A percentile compares a stretch with the other conserved stretches of the same genome.
Conservation (phyloP, 306 rosid genomes). For the Trichosanthes truncata region DNA sequence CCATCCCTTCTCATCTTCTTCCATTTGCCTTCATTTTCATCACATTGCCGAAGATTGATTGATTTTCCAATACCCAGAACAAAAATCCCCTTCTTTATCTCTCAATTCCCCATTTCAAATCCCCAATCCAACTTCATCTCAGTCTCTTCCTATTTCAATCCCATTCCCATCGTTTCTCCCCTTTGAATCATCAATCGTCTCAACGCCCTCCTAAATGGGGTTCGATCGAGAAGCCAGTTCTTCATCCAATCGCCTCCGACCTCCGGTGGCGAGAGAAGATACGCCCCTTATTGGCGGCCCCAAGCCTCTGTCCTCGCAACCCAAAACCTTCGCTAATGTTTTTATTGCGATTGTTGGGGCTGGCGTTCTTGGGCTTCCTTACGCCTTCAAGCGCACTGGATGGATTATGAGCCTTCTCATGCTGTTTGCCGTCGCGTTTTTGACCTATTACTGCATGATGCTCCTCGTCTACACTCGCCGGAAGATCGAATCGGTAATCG, state of each 20-base stretch:
- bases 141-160: background rate
- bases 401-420: slow-evolving; percentile 33
- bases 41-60: background rate
- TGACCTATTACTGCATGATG: slow-evolving; percentile 49
- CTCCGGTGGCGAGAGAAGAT: slow-evolving; percentile 27
- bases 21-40: background rate
- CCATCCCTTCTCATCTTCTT: background rate
- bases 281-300: slow-evolving; percentile 27
- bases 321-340: slow-evolving; percentile 48
- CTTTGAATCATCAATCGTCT: background rate
- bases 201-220: slow-evolving; percentile 15
- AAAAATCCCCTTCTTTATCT: background rate
- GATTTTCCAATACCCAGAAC: background rate
- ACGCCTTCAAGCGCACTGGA: slow-evolving; percentile 41
- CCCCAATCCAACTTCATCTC: background rate
- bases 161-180: background rate
- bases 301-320: slow-evolving; percentile 22
- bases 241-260: slow-evolving; percentile 17
- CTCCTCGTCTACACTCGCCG: slow-evolving; percentile 36
- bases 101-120: background rate
- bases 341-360: slow-evolving; percentile 48
- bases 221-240: slow-evolving; percentile 19
- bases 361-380: slow-evolving; percentile 47
- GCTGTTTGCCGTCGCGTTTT: slow-evolving; percentile 26
- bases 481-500: slow-evolving; percentile 25